These are phyloP conservation scores for Dioscorea dumetorum DNA, from an alignment of 106 monocot species.

Conservation along the genomic window DNA sequence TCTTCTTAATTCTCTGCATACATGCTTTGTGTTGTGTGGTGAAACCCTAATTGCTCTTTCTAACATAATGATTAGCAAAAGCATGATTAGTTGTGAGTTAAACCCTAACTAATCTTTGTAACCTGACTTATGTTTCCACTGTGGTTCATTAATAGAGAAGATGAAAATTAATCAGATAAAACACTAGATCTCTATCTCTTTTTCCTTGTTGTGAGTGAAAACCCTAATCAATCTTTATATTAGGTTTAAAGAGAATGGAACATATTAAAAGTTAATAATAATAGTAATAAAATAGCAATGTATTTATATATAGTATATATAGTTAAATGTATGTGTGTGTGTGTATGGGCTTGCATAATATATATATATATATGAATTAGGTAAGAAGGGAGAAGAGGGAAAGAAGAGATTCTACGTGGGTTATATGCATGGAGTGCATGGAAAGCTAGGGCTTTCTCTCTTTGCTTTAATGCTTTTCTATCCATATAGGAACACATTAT, in stretches of 20 bases:
- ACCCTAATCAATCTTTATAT: too few relatives aligned
- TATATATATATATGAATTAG: background rate
- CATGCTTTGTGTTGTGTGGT: too few relatives aligned
- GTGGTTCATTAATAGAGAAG: too few relatives aligned
- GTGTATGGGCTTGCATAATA: background rate
- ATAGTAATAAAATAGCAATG: background rate
- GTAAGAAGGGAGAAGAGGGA: background rate
- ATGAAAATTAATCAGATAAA: too few relatives aligned
- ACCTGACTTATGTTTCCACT: too few relatives aligned
- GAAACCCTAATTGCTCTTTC: too few relatives aligned
- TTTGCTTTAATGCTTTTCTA: background rate
- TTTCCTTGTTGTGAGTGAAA: too few relatives aligned
- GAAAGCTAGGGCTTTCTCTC: constrained; percentile 18
- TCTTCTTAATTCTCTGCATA: too few relatives aligned
- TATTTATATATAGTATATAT: background rate
- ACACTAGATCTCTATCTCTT: too few relatives aligned
- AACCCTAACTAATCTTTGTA: too few relatives aligned
- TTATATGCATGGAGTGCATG: constrained; percentile 56
- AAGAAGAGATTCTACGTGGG: constrained; percentile 21
- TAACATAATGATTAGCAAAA: too few relatives aligned
- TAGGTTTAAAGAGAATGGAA: background rate
- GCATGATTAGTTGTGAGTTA: too few relatives aligned
- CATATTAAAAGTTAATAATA: background rate
- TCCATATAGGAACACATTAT: constrained; percentile 6
- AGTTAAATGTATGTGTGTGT: background rate